A percentile compares a stretch with the other conserved stretches of the same genome.
phyloP scores from a whole-genome alignment of 75 land plant species.

The Picea glauca region DNA sequence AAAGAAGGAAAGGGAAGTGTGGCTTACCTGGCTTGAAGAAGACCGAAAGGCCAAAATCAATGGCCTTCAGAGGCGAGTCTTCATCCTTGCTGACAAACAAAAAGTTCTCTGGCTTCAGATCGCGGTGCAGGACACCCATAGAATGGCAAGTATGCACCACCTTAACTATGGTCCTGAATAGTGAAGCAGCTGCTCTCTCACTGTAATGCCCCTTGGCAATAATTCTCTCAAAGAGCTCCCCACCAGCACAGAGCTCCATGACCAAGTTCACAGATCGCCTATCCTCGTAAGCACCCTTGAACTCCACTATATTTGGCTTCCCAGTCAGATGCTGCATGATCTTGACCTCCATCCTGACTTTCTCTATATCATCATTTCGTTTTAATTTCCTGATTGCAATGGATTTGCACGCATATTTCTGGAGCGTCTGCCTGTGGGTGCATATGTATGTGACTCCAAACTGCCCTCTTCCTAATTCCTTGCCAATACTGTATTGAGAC shows the following conservation, averaged over 20 bases:
- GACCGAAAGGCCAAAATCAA: constrained; percentile 58
- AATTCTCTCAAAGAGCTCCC: constrained; percentile 66
- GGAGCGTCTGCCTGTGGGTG: constrained; percentile 27
- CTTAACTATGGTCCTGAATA: constrained; percentile 46
- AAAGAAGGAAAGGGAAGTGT: no score
- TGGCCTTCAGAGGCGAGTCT: constrained; percentile 53
- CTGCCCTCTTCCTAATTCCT: constrained; percentile 71
- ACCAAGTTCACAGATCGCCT: constrained; percentile 45
- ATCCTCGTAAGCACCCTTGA: constrained; percentile 52
- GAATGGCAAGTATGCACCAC: constrained; percentile 58
- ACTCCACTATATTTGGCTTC: constrained; percentile 51
- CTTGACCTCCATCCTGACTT: constrained; percentile 14
- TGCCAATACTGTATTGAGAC: constrained; percentile 28
- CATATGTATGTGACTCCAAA: constrained; percentile 63
- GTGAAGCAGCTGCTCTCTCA: constrained; percentile 47
- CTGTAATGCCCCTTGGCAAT: constrained; percentile 58
- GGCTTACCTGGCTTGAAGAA: constrained; percentile 46
- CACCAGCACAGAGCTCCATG: constrained; percentile 67
- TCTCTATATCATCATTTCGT: constrained; percentile 38
- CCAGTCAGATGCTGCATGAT: constrained; percentile 66
- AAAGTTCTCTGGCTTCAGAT: constrained; percentile 67
- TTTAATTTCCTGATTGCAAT: constrained; percentile 45
- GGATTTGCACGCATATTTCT: constrained; percentile 54
- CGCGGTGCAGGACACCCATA: constrained; percentile 62
- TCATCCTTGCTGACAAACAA: constrained; percentile 37